A percentile compares a stretch with the other conserved stretches of the same genome.
Evolutionary conservation across 164 flowering plant genomes (phyloP).

Genomic region (Tinospora cordifolia): DNA sequence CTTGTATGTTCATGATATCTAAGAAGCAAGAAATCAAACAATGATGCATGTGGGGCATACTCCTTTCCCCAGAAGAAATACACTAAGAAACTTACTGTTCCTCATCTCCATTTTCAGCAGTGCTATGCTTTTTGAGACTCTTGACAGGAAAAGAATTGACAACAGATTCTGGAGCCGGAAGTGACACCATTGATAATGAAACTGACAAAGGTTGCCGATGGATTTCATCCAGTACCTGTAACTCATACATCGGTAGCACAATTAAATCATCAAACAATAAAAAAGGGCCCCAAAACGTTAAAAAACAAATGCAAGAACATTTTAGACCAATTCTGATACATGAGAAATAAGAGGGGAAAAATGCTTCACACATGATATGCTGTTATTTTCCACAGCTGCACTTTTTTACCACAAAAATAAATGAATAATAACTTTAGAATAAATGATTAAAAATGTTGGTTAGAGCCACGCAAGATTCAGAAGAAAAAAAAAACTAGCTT

Average conservation of each 20-base stretch:
- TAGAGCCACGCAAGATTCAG: too few species aligned
- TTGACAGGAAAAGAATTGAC: conserved; percentile 74
- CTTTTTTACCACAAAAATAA: too few species aligned
- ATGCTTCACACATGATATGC: too few species aligned
- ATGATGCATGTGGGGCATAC: neutral
- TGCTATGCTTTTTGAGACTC: conserved; percentile 33
- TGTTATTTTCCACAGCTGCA: too few species aligned
- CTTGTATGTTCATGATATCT: neutral
- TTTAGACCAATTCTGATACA: too few species aligned
- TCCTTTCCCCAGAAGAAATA: neutral
- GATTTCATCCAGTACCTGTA: conserved; percentile 84
- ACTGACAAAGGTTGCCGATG: conserved; percentile 69
- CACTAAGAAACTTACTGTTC: conserved; percentile 50
- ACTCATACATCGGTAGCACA: conserved; percentile 9
- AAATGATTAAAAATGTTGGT: too few species aligned
- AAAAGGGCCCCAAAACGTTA: neutral
- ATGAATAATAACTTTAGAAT: too few species aligned
- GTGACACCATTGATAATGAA: conserved; percentile 54
- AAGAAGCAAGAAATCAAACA: neutral
- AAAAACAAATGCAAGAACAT: too few species aligned
- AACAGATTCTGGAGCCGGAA: conserved; percentile 70
- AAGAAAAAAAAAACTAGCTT: too few species aligned
- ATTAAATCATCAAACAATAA: neutral
- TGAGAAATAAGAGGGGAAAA: too few species aligned
- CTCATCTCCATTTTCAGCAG: conserved; percentile 25